These are phyloP conservation scores for Podospora sp. DNA, from an alignment of 495 filamentous ascomycete genomes.

Conservation along the genomic window DNA sequence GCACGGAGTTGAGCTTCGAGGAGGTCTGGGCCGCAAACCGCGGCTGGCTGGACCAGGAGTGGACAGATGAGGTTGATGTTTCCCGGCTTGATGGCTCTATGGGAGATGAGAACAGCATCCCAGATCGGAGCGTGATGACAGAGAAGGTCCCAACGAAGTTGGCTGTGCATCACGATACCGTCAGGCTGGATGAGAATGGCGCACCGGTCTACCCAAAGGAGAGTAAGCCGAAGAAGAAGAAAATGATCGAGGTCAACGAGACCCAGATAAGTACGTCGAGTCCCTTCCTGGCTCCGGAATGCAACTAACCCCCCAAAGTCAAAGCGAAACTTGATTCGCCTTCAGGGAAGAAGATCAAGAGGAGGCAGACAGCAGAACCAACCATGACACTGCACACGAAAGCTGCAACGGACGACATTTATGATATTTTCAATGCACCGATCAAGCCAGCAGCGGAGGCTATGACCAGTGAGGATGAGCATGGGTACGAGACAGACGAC, in stretches of 20 bases:
- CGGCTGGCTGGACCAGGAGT: constrained; percentile 75
- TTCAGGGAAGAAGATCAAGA: constrained; percentile 73
- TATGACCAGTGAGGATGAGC: constrained; percentile 62
- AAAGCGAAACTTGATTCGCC: constrained; percentile 92
- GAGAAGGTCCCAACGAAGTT: constrained; percentile 43
- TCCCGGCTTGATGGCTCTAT: not conserved
- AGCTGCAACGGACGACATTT: constrained; percentile 95
- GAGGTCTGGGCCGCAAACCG: constrained; percentile 79
- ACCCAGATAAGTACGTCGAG: constrained; percentile 75
- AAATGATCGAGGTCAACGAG: constrained; percentile 76
- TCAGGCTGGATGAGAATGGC: constrained; percentile 57
- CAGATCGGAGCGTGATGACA: constrained; percentile 31
- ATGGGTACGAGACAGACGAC: constrained; percentile 70
- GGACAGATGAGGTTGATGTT: constrained; percentile 54
- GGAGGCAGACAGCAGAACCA: constrained; percentile 65
- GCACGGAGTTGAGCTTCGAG: constrained; percentile 81
- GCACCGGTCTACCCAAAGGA: constrained; percentile 37
- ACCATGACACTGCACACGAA: constrained; percentile 98
- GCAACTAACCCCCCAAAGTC: constrained; percentile 51
- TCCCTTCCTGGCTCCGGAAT: not conserved
- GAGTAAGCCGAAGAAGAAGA: constrained; percentile 60
- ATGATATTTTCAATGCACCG: constrained; percentile 94
- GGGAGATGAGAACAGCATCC: constrained; percentile 28
- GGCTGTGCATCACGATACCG: constrained; percentile 47
- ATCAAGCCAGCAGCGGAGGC: constrained; percentile 53